Conservation (phyloP, 371 early-diverging fungal genomes). For the Haplosporangium sp. region DNA sequence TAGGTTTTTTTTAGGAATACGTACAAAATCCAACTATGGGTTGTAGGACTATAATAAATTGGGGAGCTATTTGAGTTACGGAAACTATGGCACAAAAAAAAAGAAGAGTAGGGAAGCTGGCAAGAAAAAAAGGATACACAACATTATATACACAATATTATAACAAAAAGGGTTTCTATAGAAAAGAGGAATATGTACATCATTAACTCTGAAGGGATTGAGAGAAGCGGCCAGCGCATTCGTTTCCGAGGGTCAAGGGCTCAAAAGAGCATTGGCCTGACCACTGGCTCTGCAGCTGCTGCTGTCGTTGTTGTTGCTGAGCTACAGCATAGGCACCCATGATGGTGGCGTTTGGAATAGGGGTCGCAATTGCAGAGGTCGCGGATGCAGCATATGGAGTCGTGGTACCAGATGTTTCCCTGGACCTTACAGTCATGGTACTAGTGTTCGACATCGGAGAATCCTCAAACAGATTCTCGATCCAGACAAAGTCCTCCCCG, state of each 20-base stretch:
- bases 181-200: not conserved
- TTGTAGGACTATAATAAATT: no score
- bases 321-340: not conserved
- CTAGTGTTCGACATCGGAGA: not conserved
- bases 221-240: conserved; percentile 7
- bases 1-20: no score
- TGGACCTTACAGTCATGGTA: not conserved
- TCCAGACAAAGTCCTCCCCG: conserved; percentile 51
- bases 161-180: no score
- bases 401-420: not conserved
- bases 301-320: conserved; percentile 3
- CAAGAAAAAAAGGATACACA: no score
- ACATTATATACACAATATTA: no score
- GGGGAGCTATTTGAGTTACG: no score
- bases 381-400: not conserved
- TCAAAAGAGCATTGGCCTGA: conserved; percentile 9
- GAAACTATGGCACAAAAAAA: no score
- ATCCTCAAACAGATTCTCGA: conserved; percentile 49
- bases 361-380: not conserved
- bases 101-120: no score
- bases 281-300: conserved; percentile 15
- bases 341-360: not conserved
- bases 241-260: not conserved
- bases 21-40: no score
- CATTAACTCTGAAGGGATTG: conserved; percentile 12